Percentiles rank a stretch among this genome's conserved stretches.
Conservation (phyloP, 2,329 filamentous ascomycete genomes). For the Lasiodiplodia theobromae region DNA sequence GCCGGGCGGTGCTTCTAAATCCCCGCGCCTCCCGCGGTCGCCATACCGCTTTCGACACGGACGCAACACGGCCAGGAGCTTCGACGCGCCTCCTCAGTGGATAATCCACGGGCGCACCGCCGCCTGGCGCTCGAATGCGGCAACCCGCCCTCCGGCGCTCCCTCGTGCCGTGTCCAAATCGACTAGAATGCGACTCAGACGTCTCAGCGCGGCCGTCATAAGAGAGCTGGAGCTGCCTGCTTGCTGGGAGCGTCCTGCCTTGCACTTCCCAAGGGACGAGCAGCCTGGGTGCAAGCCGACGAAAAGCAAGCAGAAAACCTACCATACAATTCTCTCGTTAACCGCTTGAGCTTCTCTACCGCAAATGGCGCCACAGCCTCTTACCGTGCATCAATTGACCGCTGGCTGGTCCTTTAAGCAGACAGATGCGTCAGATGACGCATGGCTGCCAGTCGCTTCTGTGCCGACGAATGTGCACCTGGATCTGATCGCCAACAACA, state of each 20-base stretch:
- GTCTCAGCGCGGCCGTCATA: slow-evolving; percentile 30
- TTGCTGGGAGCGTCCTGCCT: background rate
- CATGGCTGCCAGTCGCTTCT: slow-evolving; percentile 53
- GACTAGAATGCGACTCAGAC: slow-evolving; percentile 33
- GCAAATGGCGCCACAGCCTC: slow-evolving; percentile 31
- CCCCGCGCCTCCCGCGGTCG: slow-evolving; percentile 16
- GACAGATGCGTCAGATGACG: slow-evolving; percentile 45
- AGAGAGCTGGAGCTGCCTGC: slow-evolving; percentile 15
- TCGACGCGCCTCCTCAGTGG: slow-evolving; percentile 17
- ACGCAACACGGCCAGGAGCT: slow-evolving; percentile 22
- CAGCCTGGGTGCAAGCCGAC: slow-evolving; percentile 11
- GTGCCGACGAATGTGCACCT: slow-evolving; percentile 58
- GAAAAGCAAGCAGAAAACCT: slow-evolving; percentile 1
- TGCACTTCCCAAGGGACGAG: slow-evolving; percentile 4
- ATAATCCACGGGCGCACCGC: slow-evolving; percentile 16
- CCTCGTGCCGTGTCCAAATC: slow-evolving; percentile 34
- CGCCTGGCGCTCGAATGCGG: slow-evolving; percentile 14
- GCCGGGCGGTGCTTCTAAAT: background rate
- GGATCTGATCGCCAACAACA: slow-evolving; percentile 55
- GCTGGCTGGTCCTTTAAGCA: slow-evolving; percentile 57
- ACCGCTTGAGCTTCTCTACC: slow-evolving; percentile 11
- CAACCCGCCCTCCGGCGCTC: slow-evolving; percentile 21
- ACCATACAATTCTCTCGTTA: slow-evolving; percentile 4
- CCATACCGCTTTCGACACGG: slow-evolving; percentile 30
- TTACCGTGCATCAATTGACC: slow-evolving; percentile 43